Percentiles rank a stretch among this genome's conserved stretches.
Conservation (phyloP, 768 basidiomycete genomes). For the Multifurca ochricompacta region DNA sequence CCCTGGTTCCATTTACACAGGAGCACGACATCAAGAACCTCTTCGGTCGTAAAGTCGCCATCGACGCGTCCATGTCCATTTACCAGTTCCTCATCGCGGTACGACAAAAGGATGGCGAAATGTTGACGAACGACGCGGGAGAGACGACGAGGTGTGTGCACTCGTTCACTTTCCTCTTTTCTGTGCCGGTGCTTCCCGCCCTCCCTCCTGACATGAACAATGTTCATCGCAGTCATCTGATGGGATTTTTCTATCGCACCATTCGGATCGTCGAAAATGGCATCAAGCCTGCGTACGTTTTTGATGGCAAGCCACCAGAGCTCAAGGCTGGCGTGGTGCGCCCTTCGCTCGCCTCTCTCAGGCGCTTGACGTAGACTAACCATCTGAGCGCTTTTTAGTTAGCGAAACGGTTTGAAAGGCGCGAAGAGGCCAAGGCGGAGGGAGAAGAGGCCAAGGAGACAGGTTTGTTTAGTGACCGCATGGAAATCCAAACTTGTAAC, state of each 20-base stretch:
- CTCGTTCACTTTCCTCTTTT: neutral
- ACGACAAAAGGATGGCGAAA: slow-evolving; percentile 90
- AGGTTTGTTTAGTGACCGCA: slow-evolving; percentile 33
- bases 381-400: slow-evolving; percentile 43
- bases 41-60: slow-evolving; percentile 96
- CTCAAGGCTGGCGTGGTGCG: slow-evolving; percentile 95
- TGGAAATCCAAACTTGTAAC: neutral
- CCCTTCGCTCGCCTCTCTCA: neutral
- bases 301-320: slow-evolving; percentile 97
- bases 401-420: slow-evolving; percentile 87
- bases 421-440: slow-evolving; percentile 90
- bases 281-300: slow-evolving; percentile 96
- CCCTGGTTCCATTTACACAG: slow-evolving; percentile 25
- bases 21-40: slow-evolving; percentile 96
- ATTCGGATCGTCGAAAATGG: slow-evolving; percentile 98
- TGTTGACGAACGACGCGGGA: slow-evolving; percentile 94
- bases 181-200: too few relatives aligned
- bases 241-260: slow-evolving; percentile 98
- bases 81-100: slow-evolving; percentile 99
- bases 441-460: slow-evolving; percentile 96
- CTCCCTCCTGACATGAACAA: neutral
- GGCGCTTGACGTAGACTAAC: neutral
- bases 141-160: slow-evolving; percentile 75
- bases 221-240: slow-evolving; percentile 61
- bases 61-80: slow-evolving; percentile 96